A percentile compares a stretch with the other conserved stretches of the same genome.
These are phyloP conservation scores for Anisogramma anomala DNA, from an alignment of 2,329 filamentous ascomycete genomes.

Conservation along the genomic window DNA sequence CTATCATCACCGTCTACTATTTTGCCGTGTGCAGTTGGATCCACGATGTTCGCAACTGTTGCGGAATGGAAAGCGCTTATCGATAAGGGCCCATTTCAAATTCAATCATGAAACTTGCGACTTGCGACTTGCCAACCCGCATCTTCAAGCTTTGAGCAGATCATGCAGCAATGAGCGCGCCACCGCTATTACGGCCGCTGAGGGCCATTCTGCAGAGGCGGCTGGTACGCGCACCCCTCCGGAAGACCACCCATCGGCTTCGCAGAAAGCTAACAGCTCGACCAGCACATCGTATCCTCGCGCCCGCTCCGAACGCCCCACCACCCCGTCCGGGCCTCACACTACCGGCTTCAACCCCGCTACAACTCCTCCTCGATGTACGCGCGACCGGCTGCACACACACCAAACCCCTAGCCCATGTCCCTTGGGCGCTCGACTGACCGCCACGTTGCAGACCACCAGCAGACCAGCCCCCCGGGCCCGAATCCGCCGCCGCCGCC, in stretches of 20 bases:
- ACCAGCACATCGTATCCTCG: conserved; percentile 18
- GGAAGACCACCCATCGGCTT: background rate
- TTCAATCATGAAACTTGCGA: conserved; percentile 9
- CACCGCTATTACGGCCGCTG: conserved; percentile 26
- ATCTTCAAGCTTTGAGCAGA: conserved; percentile 6
- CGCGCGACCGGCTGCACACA: too few relatives aligned
- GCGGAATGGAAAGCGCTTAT: conserved; percentile 6
- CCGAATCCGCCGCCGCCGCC: conserved; percentile 5
- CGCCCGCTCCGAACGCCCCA: conserved; percentile 8
- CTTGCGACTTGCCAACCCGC: conserved; percentile 3
- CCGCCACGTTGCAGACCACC: conserved; percentile 1
- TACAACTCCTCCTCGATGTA: conserved; percentile 13
- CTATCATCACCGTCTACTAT: too few relatives aligned
- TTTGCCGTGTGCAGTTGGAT: background rate
- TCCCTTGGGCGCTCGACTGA: too few relatives aligned
- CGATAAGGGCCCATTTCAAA: conserved; percentile 11
- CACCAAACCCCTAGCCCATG: too few relatives aligned
- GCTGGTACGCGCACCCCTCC: conserved; percentile 17
- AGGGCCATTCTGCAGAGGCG: conserved; percentile 22
- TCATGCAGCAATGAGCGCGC: conserved; percentile 23
- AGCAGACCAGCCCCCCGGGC: conserved; percentile 6
- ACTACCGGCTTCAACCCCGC: conserved; percentile 8
- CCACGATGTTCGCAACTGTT: background rate
- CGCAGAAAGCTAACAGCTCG: conserved; percentile 7
- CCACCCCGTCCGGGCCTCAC: conserved; percentile 9